These are phyloP conservation scores for Lagenidium sp. DNA, from an alignment of 352 stramenopile species.

Conservation along the genomic window DNA sequence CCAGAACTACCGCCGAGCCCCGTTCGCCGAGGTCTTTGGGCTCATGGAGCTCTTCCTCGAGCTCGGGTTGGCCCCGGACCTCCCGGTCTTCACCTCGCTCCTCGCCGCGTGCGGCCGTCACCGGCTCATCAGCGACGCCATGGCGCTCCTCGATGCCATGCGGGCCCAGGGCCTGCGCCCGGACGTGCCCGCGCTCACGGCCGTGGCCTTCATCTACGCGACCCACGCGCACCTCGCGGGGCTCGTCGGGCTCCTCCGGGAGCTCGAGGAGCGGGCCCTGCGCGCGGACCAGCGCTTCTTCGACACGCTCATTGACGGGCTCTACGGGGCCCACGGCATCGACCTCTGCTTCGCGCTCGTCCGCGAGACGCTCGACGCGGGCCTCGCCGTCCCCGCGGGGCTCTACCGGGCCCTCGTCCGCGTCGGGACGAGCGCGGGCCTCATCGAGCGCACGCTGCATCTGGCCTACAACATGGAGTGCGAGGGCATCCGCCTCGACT, in stretches of 20 bases:
- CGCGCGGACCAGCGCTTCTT: slow-evolving; percentile 49
- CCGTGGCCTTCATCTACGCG: slow-evolving; percentile 55
- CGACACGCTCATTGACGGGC: slow-evolving; percentile 42
- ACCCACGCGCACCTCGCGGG: slow-evolving; percentile 38
- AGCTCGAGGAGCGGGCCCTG: slow-evolving; percentile 30
- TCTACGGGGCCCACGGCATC: slow-evolving; percentile 46
- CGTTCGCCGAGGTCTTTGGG: slow-evolving; percentile 52
- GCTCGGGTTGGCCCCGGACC: slow-evolving; percentile 35
- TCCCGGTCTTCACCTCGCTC: slow-evolving; percentile 71
- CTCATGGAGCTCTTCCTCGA: slow-evolving; percentile 70
- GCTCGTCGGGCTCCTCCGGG: slow-evolving; percentile 31
- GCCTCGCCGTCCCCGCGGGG: slow-evolving; percentile 35
- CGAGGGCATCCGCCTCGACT: slow-evolving; percentile 47
- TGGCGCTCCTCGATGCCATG: slow-evolving; percentile 51
- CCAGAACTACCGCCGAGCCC: slow-evolving; percentile 47
- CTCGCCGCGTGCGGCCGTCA: slow-evolving; percentile 56
- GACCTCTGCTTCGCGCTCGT: slow-evolving; percentile 70
- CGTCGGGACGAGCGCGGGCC: slow-evolving; percentile 41
- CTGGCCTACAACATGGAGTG: slow-evolving; percentile 83
- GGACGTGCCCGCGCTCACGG: slow-evolving; percentile 61
- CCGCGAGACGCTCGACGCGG: slow-evolving; percentile 29
- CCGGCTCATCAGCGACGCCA: slow-evolving; percentile 39
- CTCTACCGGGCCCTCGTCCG: slow-evolving; percentile 53
- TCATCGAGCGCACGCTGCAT: slow-evolving; percentile 62
- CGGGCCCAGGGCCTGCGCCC: slow-evolving; percentile 21